Conservation (phyloP, 345 rosid species). For the Lenwebbia sp. region DNA sequence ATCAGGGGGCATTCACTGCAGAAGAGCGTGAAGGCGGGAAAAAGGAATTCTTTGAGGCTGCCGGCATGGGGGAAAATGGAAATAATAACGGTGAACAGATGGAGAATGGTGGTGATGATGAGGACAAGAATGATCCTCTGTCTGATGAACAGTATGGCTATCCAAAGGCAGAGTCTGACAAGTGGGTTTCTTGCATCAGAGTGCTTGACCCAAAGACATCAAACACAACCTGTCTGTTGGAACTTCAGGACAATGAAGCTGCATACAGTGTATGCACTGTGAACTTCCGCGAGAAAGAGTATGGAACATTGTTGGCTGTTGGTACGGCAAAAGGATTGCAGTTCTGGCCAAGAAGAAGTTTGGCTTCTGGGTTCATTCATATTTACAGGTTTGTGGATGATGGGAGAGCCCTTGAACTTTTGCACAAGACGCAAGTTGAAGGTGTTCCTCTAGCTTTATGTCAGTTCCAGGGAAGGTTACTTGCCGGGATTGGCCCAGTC, state of each 20-base stretch:
- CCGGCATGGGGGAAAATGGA: conserved; percentile 78
- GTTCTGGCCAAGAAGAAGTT: conserved; percentile 73
- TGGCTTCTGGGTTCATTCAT: conserved; percentile 73
- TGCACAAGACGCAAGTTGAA: conserved; percentile 96
- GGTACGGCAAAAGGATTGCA: conserved; percentile 91
- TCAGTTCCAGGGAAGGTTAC: conserved; percentile 93
- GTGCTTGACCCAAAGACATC: conserved; percentile 83
- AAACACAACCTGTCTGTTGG: conserved; percentile 77
- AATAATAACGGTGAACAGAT: conserved; percentile 46
- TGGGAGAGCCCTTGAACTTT: conserved; percentile 72
- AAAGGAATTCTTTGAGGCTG: conserved; percentile 81
- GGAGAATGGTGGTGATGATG: conserved; percentile 87
- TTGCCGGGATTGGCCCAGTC: conserved; percentile 85
- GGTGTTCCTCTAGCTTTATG: conserved; percentile 83
- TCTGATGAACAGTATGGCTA: conserved; percentile 98
- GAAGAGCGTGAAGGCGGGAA: conserved; percentile 96
- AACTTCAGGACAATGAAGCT: conserved; percentile 97
- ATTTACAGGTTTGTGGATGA: conserved; percentile 89
- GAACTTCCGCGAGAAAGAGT: conserved; percentile 92
- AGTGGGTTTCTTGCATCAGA: conserved; percentile 98
- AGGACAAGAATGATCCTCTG: conserved; percentile 74
- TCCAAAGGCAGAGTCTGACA: conserved; percentile 86
- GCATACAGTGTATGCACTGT: conserved; percentile 89
- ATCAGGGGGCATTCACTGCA: conserved; percentile 90
- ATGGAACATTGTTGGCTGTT: conserved; percentile 87